Evolutionary conservation across 2,329 filamentous ascomycete genomes (phyloP).

Genomic region (Neonectria hederae): DNA sequence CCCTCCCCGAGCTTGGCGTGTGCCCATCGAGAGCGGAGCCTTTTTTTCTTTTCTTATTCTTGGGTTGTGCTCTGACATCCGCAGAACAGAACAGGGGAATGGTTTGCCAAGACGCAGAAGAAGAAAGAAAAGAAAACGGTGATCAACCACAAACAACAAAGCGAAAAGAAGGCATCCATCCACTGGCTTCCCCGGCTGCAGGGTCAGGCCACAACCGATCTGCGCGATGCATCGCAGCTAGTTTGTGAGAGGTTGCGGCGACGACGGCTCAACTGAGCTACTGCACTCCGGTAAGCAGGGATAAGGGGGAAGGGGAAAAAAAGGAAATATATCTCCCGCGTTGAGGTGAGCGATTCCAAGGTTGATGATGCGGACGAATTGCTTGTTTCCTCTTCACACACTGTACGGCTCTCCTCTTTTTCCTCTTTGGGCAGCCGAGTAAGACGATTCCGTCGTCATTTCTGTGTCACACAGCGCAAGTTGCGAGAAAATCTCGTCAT

Average conservation of each 20-base stretch:
- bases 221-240: background rate
- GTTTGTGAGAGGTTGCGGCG: background rate
- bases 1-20: background rate
- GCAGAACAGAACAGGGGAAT: too few species aligned
- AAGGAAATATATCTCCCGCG: background rate
- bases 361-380: background rate
- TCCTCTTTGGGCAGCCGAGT: background rate
- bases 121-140: too few species aligned
- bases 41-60: background rate
- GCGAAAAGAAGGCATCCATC: background rate
- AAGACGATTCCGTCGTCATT: background rate
- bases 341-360: too few species aligned
- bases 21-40: background rate
- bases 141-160: background rate
- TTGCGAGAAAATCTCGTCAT: background rate
- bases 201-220: background rate
- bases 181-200: background rate
- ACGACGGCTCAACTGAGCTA: background rate
- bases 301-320: background rate
- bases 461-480: background rate
- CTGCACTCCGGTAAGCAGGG: background rate
- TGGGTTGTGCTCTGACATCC: background rate
- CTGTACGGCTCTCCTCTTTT: background rate
- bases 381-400: background rate
- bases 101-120: too few species aligned